These are phyloP conservation scores for Ogataea angusta DNA, from an alignment of 805 yeast species.

Conservation along the genomic window DNA sequence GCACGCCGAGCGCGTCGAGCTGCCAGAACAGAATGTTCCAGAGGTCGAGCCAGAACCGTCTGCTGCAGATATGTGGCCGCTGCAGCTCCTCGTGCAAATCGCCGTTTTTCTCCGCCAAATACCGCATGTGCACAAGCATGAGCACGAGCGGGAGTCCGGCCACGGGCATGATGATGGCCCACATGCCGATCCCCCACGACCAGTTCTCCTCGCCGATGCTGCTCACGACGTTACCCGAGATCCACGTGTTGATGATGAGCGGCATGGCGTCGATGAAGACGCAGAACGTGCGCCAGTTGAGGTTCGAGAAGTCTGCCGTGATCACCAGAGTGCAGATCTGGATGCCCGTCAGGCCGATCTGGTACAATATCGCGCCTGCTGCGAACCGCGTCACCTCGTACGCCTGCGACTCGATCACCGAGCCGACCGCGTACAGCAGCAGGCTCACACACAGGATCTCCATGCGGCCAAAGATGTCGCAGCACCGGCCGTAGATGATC, in stretches of 20 bases:
- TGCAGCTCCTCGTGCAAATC: slow-evolving; percentile 2
- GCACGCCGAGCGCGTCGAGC: not conserved
- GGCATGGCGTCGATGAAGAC: slow-evolving; percentile 32
- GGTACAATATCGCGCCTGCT: slow-evolving; percentile 22
- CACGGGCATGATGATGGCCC: slow-evolving; percentile 42
- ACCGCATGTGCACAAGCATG: slow-evolving; percentile 33
- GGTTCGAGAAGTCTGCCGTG: slow-evolving; percentile 27
- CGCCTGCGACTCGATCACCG: slow-evolving; percentile 23
- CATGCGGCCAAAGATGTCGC: slow-evolving; percentile 28
- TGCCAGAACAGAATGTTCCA: not conserved
- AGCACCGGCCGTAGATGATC: slow-evolving; percentile 25
- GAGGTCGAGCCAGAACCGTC: not conserved
- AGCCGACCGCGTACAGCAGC: slow-evolving; percentile 23
- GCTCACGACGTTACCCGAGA: slow-evolving; percentile 37
- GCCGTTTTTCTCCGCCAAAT: slow-evolving; percentile 5
- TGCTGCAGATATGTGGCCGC: slow-evolving; percentile 3
- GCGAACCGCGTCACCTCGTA: slow-evolving; percentile 24
- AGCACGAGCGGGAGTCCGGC: slow-evolving; percentile 34
- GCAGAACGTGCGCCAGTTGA: slow-evolving; percentile 28
- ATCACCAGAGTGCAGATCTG: slow-evolving; percentile 19
- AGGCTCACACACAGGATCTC: slow-evolving; percentile 18
- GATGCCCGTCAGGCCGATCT: slow-evolving; percentile 25
- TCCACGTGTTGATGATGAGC: slow-evolving; percentile 40
- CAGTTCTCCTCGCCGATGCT: slow-evolving; percentile 36
- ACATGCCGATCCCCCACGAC: slow-evolving; percentile 53